phyloP scores from a whole-genome alignment of 2,329 filamentous ascomycete species.

The Cephalotrichum gorgonifer region DNA sequence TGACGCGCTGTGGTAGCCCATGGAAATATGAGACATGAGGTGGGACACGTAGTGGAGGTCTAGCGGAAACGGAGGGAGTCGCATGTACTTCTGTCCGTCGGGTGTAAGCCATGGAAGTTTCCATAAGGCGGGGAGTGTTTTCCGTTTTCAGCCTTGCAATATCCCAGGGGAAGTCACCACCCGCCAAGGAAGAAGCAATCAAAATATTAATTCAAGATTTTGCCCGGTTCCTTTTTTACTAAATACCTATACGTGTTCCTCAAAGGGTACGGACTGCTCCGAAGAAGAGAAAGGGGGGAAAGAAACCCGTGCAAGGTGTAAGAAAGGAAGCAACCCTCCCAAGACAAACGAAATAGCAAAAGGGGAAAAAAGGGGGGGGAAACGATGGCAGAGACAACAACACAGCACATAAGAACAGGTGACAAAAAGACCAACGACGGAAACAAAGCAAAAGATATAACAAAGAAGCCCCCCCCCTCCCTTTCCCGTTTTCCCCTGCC shows the following conservation, averaged over 20 bases:
- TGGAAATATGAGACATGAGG: too few relatives aligned
- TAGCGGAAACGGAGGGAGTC: too few relatives aligned
- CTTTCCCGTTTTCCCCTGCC: slow-evolving; percentile 9
- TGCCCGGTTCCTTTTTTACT: neutral
- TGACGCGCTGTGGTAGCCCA: too few relatives aligned
- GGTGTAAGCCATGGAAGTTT: too few relatives aligned
- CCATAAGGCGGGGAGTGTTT: too few relatives aligned
- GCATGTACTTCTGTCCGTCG: too few relatives aligned
- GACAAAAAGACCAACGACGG: too few relatives aligned
- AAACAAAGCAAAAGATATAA: slow-evolving; percentile 6
- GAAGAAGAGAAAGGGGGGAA: slow-evolving; percentile 5
- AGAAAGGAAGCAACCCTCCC: neutral
- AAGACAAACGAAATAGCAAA: slow-evolving; percentile 1
- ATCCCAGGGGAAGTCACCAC: too few relatives aligned
- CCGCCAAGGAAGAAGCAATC: neutral
- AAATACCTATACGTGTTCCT: neutral
- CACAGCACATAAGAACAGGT: neutral
- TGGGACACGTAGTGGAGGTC: too few relatives aligned
- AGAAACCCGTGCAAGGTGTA: slow-evolving; percentile 5
- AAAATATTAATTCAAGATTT: slow-evolving; percentile 1
- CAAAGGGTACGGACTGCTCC: neutral
- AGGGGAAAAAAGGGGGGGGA: neutral
- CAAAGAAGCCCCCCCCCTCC: slow-evolving; percentile 5
- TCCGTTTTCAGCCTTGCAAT: too few relatives aligned
- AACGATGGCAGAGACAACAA: neutral